Evolutionary conservation across 2,329 filamentous ascomycete genomes (phyloP).

Genomic region (Macroventuria anomochaeta): DNA sequence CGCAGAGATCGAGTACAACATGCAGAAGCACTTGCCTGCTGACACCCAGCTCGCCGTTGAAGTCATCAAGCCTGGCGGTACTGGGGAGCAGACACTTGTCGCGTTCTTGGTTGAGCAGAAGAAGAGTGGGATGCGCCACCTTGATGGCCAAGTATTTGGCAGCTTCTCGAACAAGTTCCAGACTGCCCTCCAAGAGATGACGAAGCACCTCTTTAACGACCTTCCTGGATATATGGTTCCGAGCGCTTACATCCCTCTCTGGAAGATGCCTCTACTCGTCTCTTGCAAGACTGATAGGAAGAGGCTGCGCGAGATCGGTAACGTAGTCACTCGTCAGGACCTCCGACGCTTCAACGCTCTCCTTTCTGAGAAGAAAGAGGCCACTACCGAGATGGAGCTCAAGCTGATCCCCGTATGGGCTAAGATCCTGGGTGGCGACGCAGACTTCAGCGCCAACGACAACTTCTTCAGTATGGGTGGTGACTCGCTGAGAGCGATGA

Average conservation of each 20-base stretch:
- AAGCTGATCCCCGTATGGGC: slow-evolving; percentile 41
- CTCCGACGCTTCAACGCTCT: slow-evolving; percentile 41
- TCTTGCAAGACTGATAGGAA: slow-evolving; percentile 48
- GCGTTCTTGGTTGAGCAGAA: slow-evolving; percentile 45
- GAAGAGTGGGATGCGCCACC: slow-evolving; percentile 35
- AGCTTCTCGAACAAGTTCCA: slow-evolving; percentile 43
- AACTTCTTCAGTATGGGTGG: slow-evolving; percentile 58
- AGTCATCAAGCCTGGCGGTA: slow-evolving; percentile 53
- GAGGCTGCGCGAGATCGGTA: slow-evolving; percentile 43
- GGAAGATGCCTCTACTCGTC: slow-evolving; percentile 46
- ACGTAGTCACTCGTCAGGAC: slow-evolving; percentile 39
- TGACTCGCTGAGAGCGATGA: slow-evolving; percentile 61
- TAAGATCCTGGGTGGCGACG: slow-evolving; percentile 41
- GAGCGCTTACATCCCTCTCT: slow-evolving; percentile 44
- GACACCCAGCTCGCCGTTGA: slow-evolving; percentile 56
- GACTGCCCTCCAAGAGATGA: slow-evolving; percentile 37
- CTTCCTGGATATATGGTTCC: slow-evolving; percentile 48
- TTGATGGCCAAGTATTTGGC: slow-evolving; percentile 42
- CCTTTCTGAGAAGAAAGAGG: slow-evolving; percentile 53
- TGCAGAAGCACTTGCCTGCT: slow-evolving; percentile 48
- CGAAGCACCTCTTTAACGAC: slow-evolving; percentile 34
- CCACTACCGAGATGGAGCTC: slow-evolving; percentile 40
- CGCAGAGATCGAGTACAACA: slow-evolving; percentile 49
- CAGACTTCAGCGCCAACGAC: slow-evolving; percentile 42
- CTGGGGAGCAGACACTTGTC: slow-evolving; percentile 42